Conservation (phyloP, 176 grass and related monocot genomes). For the Oryza coarctata region DNA sequence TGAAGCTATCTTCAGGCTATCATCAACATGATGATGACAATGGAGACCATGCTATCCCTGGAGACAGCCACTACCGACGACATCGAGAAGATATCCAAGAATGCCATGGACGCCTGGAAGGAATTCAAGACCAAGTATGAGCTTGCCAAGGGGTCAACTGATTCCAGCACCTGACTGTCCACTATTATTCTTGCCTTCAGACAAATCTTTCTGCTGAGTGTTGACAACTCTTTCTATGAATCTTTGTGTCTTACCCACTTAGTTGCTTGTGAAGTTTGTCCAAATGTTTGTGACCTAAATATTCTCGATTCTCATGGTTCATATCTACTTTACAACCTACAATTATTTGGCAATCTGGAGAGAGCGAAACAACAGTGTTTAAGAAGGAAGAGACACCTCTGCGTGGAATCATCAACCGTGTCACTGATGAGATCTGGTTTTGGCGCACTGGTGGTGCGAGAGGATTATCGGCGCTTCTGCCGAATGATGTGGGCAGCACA, state of each 20-base stretch:
- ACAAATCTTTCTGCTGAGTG: neutral
- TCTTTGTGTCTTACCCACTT: neutral
- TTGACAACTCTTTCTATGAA: neutral
- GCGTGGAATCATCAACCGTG: too few relatives aligned
- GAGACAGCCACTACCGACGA: conserved; percentile 34
- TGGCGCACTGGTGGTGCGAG: too few relatives aligned
- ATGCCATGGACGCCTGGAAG: conserved; percentile 43
- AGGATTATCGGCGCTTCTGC: too few relatives aligned
- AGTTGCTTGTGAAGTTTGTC: neutral
- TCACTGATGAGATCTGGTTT: too few relatives aligned
- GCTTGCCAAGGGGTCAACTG: conserved; percentile 10
- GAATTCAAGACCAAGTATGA: conserved; percentile 42
- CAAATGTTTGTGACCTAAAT: neutral
- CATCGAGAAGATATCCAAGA: conserved; percentile 42
- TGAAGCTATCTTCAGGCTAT: conserved; percentile 40
- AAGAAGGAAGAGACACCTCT: too few relatives aligned
- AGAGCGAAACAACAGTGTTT: too few relatives aligned
- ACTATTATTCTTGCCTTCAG: neutral
- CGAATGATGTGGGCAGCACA: too few relatives aligned
- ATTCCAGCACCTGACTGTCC: conserved; percentile 17
- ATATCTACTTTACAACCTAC: neutral
- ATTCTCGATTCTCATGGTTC: neutral
- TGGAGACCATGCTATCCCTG: conserved; percentile 50
- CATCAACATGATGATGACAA: conserved; percentile 65
- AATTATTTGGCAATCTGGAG: conserved; percentile 4